These are phyloP conservation scores for Penicillium waksmanii DNA, from an alignment of 495 filamentous ascomycete species.

Conservation along the genomic window DNA sequence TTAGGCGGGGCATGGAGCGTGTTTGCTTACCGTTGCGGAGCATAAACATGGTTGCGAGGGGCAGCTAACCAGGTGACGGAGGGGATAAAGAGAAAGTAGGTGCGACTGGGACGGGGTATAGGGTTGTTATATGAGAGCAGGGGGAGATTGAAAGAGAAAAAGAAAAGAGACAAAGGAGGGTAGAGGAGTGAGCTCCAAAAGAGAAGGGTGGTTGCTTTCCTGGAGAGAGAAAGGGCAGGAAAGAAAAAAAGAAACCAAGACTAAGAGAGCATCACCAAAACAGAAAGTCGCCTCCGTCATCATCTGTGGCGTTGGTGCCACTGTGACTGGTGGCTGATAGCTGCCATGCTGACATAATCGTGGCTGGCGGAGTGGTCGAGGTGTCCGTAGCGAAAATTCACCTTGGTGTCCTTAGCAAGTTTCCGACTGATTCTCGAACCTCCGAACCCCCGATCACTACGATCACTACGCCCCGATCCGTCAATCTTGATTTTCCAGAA, in stretches of 20 bases:
- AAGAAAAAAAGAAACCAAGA: conserved; percentile 8
- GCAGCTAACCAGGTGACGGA: conserved; percentile 28
- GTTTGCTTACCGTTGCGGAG: conserved; percentile 64
- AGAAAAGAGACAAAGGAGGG: conserved; percentile 10
- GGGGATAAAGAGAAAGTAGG: conserved; percentile 5
- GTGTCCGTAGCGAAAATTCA: background rate
- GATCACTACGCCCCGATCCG: background rate
- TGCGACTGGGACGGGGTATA: background rate
- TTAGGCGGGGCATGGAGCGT: conserved; percentile 35
- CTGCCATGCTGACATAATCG: background rate
- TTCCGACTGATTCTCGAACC: background rate
- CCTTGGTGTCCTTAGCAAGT: background rate
- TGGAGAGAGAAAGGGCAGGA: conserved; percentile 13
- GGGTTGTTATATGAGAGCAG: background rate
- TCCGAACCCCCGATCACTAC: background rate
- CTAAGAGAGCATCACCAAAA: conserved; percentile 22
- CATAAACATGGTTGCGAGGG: conserved; percentile 67
- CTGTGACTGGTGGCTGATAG: background rate
- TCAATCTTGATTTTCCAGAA: too few relatives aligned
- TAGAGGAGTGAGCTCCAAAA: background rate
- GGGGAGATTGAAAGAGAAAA: background rate
- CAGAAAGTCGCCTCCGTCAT: conserved; percentile 37
- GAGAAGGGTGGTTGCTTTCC: conserved; percentile 8
- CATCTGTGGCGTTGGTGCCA: conserved; percentile 21
- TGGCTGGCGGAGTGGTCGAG: background rate